Percentiles rank a stretch among this genome's conserved stretches.
phyloP scores from a whole-genome alignment of 1,284 basidiomycete species.

The Chalciporus piperatoides region DNA sequence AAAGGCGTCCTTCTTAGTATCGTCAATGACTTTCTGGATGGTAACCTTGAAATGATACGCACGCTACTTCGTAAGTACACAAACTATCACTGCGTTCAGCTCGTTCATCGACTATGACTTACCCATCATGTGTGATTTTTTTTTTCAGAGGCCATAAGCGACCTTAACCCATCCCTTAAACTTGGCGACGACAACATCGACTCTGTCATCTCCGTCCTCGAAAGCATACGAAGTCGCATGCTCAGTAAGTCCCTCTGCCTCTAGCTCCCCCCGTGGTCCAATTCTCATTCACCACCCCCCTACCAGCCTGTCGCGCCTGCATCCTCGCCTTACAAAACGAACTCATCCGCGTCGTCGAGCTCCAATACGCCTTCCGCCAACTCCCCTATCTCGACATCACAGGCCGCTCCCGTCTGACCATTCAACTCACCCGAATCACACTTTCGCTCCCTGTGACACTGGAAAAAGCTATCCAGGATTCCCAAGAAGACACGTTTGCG shows the following conservation, averaged over 20 bases:
- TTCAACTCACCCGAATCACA: conserved; percentile 78
- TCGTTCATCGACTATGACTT: neutral
- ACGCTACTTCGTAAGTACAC: conserved; percentile 63
- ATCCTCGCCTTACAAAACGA: conserved; percentile 71
- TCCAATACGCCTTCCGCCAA: conserved; percentile 71
- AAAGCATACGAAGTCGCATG: conserved; percentile 62
- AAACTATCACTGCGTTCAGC: neutral
- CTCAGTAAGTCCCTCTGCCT: conserved; percentile 47
- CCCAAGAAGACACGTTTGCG: conserved; percentile 18
- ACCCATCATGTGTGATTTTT: neutral
- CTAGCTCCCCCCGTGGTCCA: neutral
- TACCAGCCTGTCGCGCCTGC: conserved; percentile 72
- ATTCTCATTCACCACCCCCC: conserved; percentile 2
- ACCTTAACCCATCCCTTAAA: conserved; percentile 66
- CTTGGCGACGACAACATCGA: conserved; percentile 72
- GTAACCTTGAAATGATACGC: conserved; percentile 78
- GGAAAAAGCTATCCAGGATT: conserved; percentile 59
- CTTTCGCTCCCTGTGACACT: conserved; percentile 74
- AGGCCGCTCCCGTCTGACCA: conserved; percentile 71
- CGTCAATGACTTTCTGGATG: conserved; percentile 79
- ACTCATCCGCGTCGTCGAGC: conserved; percentile 70
- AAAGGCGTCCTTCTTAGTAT: conserved; percentile 69
- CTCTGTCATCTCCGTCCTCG: conserved; percentile 57
- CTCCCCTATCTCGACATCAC: conserved; percentile 77
- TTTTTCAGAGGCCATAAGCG: conserved; percentile 62